Base-by-base conservation (phyloP, 1,284 basidiomycete genomes). In the Hortiboletus rubellus region DNA sequence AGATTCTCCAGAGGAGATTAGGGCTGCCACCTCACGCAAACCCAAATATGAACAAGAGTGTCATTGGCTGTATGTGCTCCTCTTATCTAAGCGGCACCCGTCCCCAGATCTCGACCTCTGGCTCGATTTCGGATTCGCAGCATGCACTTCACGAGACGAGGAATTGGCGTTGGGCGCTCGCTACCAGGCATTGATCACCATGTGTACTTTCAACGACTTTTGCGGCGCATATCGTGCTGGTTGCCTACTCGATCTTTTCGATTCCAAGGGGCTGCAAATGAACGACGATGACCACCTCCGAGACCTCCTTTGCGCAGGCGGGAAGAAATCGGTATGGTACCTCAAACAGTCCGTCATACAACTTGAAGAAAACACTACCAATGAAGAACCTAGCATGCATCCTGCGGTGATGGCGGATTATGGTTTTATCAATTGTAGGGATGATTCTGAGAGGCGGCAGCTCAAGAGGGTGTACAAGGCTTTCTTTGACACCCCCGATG, bases 391-490 rank as follows among this genome's bases (percentile, higher is more conserved):
- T 11, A 0, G 11, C 0, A 30, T 46, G 5, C 0, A 1, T 12
- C 33, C 10, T 24, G 5, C 52, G 24, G 55, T 56, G 9, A 7
- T 24, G 15, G 55, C 33, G 38, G 52, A 55, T 17, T 55, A 55
- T 9, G 51, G 54, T 5, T 55, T 55, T 38, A 42, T 36, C 8
- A 42, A 55, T 18, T 56, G 55, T 41, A 42, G 22, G 37, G 55
- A 37, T 34, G 52, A 55, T 12, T 42, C 55, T 2, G 55, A 56
- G 38, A 37, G 27, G 40, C 45, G 45, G 18, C 33, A 56, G 55
- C 55, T 56, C 24, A 46, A 31, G 34, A 24, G 55, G 45, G 52
- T 55, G 8, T 56, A 56, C 55, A 56, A 43, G 34, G 55, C 52
- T 1, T 55, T 56, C 17, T 56, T 56, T 47, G 37, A 55, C 10